Percentiles rank a stretch among this genome's conserved stretches.
phyloP scores from a whole-genome alignment of 441 rosid genomes.

The Bocquillonia castaneifolia region DNA sequence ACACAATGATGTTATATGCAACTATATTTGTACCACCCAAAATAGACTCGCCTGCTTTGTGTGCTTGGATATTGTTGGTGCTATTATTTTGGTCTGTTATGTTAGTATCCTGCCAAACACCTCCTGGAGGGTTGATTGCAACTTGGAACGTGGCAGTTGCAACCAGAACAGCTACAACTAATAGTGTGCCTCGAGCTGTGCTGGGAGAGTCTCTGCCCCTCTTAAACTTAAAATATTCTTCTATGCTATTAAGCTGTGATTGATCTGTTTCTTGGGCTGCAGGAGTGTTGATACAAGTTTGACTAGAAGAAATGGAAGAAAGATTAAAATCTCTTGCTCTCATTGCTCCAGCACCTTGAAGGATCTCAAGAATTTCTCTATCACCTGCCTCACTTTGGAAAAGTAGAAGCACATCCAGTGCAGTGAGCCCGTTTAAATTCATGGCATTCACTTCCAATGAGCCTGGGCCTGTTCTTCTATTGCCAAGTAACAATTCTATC shows the following conservation, averaged over 20 bases:
- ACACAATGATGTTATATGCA: constrained; percentile 16
- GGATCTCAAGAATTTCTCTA: constrained; percentile 2
- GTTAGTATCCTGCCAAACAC: constrained; percentile 43
- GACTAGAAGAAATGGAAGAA: background rate
- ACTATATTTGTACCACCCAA: background rate
- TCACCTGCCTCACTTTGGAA: constrained; percentile 18
- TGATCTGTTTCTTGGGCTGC: constrained; percentile 21
- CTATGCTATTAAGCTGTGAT: constrained; percentile 18
- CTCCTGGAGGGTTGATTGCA: constrained; percentile 33
- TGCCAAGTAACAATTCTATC: constrained; percentile 4
- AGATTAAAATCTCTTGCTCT: background rate
- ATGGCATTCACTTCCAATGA: constrained; percentile 10
- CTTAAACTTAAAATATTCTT: constrained; percentile 47
- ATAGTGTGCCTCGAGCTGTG: constrained; percentile 21
- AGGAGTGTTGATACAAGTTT: background rate
- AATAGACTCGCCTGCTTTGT: constrained; percentile 18
- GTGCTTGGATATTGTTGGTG: constrained; percentile 24
- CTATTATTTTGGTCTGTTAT: constrained; percentile 13
- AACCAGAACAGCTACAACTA: constrained; percentile 12
- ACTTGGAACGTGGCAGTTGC: constrained; percentile 14
- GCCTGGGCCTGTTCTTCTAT: background rate
- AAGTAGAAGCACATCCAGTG: constrained; percentile 13
- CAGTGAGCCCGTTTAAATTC: constrained; percentile 5
- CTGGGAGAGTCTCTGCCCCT: constrained; percentile 43
- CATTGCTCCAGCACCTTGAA: constrained; percentile 16